Conservation (phyloP, 129 eudicot species). For the Chrysanthemum seticuspe region DNA sequence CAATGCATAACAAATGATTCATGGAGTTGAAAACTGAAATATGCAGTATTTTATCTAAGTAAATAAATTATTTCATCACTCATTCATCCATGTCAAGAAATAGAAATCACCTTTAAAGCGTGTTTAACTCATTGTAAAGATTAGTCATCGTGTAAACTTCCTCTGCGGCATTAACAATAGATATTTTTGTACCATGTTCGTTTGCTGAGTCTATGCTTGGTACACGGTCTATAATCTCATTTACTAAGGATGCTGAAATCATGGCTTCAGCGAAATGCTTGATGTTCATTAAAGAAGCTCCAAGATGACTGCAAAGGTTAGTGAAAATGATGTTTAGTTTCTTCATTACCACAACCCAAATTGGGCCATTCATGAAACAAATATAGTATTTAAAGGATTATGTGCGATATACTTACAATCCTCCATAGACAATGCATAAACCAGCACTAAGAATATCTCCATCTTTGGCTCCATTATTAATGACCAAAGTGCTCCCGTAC, state of each 20-base stretch:
- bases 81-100: too few relatives aligned
- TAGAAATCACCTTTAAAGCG: too few relatives aligned
- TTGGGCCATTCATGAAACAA: not conserved
- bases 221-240: constrained; percentile 23
- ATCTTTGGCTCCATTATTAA: constrained; percentile 36
- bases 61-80: too few relatives aligned
- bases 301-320: constrained; percentile 27
- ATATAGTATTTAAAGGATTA: not conserved
- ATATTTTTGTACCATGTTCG: constrained; percentile 18
- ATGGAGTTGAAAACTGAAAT: too few relatives aligned
- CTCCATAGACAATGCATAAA: constrained; percentile 33
- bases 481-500: constrained; percentile 45
- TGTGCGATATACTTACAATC: constrained; percentile 33
- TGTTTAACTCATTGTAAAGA: too few relatives aligned
- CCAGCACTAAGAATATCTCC: constrained; percentile 42
- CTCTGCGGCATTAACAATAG: not conserved
- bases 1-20: too few relatives aligned
- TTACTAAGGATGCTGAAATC: constrained; percentile 26
- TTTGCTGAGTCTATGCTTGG: constrained; percentile 34
- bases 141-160: too few relatives aligned
- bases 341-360: not conserved
- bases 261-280: constrained; percentile 35
- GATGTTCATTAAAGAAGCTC: constrained; percentile 33
- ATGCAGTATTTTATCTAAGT: too few relatives aligned
- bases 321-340: not conserved